These are phyloP conservation scores for Aspergillus incahuasiensis DNA, from an alignment of 495 filamentous ascomycete species.

Conservation along the genomic window DNA sequence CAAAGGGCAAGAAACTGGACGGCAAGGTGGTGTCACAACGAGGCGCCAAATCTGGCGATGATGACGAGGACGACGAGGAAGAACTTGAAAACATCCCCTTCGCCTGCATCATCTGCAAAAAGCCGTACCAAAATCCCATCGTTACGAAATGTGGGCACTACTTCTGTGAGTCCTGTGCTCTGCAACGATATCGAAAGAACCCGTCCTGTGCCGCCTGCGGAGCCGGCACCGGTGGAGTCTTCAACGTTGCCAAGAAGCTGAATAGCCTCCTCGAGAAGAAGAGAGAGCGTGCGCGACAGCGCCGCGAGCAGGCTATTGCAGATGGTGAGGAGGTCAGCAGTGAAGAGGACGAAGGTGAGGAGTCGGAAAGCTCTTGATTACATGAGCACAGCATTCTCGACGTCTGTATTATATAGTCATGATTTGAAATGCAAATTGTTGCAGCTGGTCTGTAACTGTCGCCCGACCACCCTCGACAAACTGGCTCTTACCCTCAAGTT, in stretches of 20 bases:
- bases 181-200: slow-evolving; percentile 75
- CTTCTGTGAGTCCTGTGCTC: slow-evolving; percentile 86
- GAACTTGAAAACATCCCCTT: slow-evolving; percentile 87
- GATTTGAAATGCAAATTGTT: background rate
- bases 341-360: slow-evolving; percentile 51
- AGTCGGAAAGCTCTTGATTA: slow-evolving; percentile 12
- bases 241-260: slow-evolving; percentile 81
- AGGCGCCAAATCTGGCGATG: slow-evolving; percentile 37
- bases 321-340: slow-evolving; percentile 65
- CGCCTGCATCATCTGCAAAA: slow-evolving; percentile 88
- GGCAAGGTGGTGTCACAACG: slow-evolving; percentile 59
- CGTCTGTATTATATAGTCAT: background rate
- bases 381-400: background rate
- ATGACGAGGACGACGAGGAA: slow-evolving; percentile 65
- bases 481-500: too few species aligned
- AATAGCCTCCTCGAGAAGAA: slow-evolving; percentile 81
- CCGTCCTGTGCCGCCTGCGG: slow-evolving; percentile 84
- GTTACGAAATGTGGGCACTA: slow-evolving; percentile 92
- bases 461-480: too few species aligned
- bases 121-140: slow-evolving; percentile 74
- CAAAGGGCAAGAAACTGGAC: slow-evolving; percentile 64
- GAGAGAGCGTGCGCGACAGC: slow-evolving; percentile 61
- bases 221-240: slow-evolving; percentile 78
- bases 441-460: background rate
- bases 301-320: slow-evolving; percentile 65